These are phyloP conservation scores for Austroboletus eburneus DNA, from an alignment of 768 basidiomycete species.

Conservation along the genomic window DNA sequence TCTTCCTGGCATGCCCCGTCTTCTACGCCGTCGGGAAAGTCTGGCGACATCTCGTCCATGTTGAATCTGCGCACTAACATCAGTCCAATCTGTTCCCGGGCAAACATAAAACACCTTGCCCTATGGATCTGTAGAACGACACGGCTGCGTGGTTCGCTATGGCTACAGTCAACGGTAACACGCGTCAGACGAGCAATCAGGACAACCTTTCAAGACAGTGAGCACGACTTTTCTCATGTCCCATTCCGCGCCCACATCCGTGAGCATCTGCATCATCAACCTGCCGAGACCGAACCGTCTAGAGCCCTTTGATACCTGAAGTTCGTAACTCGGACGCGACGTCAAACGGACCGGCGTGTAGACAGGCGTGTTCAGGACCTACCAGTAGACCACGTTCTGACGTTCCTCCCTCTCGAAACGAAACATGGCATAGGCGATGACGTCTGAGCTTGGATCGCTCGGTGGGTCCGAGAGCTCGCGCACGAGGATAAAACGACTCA, in stretches of 20 bases:
- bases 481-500: conserved; percentile 60
- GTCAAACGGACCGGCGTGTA: neutral
- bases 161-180: no score
- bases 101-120: no score
- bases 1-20: conserved; percentile 29
- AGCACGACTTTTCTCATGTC: conserved; percentile 69
- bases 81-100: neutral
- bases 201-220: conserved; percentile 70
- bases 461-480: conserved; percentile 10
- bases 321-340: conserved; percentile 57
- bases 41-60: conserved; percentile 52
- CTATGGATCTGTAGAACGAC: conserved; percentile 46
- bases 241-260: conserved; percentile 46
- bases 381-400: conserved; percentile 71
- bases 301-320: conserved; percentile 50
- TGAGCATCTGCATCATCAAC: conserved; percentile 46
- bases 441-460: conserved; percentile 17
- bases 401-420: conserved; percentile 69
- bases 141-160: conserved; percentile 7
- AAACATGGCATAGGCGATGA: conserved; percentile 51
- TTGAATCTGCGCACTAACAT: conserved; percentile 42
- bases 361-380: conserved; percentile 7
- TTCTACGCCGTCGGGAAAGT: conserved; percentile 28
- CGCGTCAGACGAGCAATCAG: neutral
- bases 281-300: conserved; percentile 59